phyloP scores from a whole-genome alignment of 2,329 filamentous ascomycete genomes.

The Diaporthe citrichinensis region DNA sequence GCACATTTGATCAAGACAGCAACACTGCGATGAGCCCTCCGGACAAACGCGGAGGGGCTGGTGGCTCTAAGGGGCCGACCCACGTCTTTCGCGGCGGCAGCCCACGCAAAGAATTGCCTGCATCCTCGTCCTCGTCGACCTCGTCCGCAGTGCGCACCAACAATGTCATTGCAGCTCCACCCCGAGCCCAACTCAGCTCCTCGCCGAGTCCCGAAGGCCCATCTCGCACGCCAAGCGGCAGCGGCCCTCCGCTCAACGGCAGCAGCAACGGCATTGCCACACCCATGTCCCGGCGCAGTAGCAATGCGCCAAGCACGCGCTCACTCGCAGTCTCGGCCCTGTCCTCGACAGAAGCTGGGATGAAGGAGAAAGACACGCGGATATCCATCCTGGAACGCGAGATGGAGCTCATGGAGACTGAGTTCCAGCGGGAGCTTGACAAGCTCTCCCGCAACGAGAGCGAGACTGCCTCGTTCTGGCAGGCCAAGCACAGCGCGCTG shows the following conservation, averaged over 20 bases:
- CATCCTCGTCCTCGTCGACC: constrained; percentile 3
- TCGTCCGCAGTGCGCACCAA: constrained; percentile 23
- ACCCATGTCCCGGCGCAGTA: constrained; percentile 19
- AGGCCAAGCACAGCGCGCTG: constrained; percentile 66
- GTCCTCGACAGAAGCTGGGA: constrained; percentile 47
- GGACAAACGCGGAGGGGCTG: constrained; percentile 40
- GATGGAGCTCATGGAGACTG: constrained; percentile 65
- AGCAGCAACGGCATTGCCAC: background rate
- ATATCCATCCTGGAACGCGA: constrained; percentile 68
- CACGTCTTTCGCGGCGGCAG: constrained; percentile 36
- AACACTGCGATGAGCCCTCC: constrained; percentile 35
- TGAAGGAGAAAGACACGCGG: constrained; percentile 63
- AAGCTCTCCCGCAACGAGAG: constrained; percentile 67
- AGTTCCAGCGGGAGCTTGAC: constrained; percentile 68
- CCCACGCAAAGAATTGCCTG: constrained; percentile 28
- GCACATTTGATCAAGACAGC: background rate
- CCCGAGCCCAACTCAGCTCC: constrained; percentile 33
- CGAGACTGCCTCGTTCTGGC: constrained; percentile 71
- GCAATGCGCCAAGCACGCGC: constrained; percentile 34
- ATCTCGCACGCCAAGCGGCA: constrained; percentile 26
- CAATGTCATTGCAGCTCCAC: constrained; percentile 32
- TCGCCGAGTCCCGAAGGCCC: constrained; percentile 37
- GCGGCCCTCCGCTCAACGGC: background rate
- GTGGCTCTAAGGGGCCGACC: constrained; percentile 22
- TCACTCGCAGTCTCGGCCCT: constrained; percentile 34